phyloP scores from a whole-genome alignment of 257 asterid species.

The Plantago ovata region DNA sequence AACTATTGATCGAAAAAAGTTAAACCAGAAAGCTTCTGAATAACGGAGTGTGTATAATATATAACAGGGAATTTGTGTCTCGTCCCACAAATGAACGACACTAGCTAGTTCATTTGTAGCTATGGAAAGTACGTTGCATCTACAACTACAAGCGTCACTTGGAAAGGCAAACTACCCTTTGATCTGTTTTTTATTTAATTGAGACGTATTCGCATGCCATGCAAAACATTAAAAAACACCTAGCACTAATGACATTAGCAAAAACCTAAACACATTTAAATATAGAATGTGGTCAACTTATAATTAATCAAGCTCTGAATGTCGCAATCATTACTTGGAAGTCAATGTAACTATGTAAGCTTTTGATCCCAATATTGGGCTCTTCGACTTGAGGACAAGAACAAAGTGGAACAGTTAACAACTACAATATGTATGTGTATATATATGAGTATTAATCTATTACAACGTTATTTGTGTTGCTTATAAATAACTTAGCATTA shows the following conservation, averaged over 20 bases:
- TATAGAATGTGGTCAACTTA: slow-evolving; percentile 22
- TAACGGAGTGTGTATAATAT: no score
- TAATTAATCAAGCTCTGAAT: no score
- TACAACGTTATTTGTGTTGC: neutral
- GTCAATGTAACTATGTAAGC: no score
- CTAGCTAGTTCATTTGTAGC: no score
- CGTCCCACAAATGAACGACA: no score
- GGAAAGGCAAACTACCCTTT: no score
- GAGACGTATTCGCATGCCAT: slow-evolving; percentile 24
- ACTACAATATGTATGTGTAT: no score
- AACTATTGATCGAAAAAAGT: no score
- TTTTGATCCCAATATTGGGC: slow-evolving; percentile 9
- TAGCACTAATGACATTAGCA: slow-evolving; percentile 27
- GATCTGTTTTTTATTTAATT: neutral
- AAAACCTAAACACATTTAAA: slow-evolving; percentile 25
- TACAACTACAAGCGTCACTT: no score
- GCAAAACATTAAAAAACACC: slow-evolving; percentile 19
- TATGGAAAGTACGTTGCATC: no score
- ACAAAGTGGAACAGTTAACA: neutral
- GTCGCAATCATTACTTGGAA: slow-evolving; percentile 14
- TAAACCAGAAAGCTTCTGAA: no score
- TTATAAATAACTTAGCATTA: neutral
- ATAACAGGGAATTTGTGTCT: no score
- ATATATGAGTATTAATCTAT: neutral
- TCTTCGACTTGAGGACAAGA: neutral